Percentiles rank a stretch among this genome's conserved stretches.
Conservation (phyloP, 345 rosid genomes). For the Microthlaspi erraticum region DNA sequence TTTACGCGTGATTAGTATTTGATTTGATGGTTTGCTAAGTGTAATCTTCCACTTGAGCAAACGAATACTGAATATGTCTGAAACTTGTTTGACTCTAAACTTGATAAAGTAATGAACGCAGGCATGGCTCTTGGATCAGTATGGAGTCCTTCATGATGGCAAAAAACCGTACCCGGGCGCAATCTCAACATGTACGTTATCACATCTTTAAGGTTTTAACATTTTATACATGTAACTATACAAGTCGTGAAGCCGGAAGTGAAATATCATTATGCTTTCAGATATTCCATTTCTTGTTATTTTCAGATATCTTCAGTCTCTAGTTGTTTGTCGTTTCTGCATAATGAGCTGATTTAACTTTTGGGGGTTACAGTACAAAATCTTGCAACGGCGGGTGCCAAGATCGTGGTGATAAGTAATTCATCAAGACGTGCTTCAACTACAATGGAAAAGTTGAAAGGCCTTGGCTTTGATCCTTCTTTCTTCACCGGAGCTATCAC, state of each 20-base stretch:
- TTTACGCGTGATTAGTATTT: background rate
- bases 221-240: background rate
- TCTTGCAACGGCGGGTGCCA: slow-evolving; percentile 73
- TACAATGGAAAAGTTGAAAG: slow-evolving; percentile 76
- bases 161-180: slow-evolving; percentile 93
- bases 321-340: slow-evolving; percentile 21
- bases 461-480: slow-evolving; percentile 92
- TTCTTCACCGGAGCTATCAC: slow-evolving; percentile 87
- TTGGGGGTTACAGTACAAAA: slow-evolving; percentile 63
- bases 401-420: slow-evolving; percentile 85
- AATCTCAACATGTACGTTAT: slow-evolving; percentile 74
- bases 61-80: slow-evolving; percentile 17
- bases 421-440: slow-evolving; percentile 90
- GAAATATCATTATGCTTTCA: slow-evolving; percentile 7
- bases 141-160: slow-evolving; percentile 97
- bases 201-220: slow-evolving; percentile 11
- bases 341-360: background rate
- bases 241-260: background rate
- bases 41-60: slow-evolving; percentile 1
- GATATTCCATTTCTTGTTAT: background rate
- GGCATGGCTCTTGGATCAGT: slow-evolving; percentile 98
- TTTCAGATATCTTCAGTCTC: slow-evolving; percentile 2
- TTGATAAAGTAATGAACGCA: slow-evolving; percentile 38
- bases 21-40: background rate
- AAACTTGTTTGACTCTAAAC: background rate